Evolutionary conservation across 2,329 filamentous ascomycete genomes (phyloP), one percentile per base, ranked within the genome.

Genomic region (Penicillium brasilianum): DNA sequence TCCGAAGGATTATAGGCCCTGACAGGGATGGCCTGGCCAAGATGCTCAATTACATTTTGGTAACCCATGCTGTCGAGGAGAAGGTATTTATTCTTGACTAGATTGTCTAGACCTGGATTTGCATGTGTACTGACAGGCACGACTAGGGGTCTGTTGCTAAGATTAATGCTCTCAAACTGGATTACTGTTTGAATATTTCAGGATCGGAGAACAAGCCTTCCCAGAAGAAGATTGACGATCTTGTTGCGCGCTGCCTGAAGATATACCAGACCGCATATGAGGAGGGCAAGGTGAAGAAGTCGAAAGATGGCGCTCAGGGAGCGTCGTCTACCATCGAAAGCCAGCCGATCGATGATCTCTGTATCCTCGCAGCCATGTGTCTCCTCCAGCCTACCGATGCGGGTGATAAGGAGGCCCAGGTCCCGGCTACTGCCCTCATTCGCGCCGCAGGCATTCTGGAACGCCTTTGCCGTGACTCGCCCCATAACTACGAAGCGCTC

Each of bases 401-500:
- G 32, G 63, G 59, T 8, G 63, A 66, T 16, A 61, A 61, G 13
- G 61, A 67, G 37, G 60, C 66, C 22, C 62, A 68, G 14, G 46
- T 71, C 14, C 68, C 71, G 13, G 72, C 71, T 48, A 64, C 71
- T 22, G 67, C 71, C 50, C 66, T 81, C 22, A 71, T 80, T 52
- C 77, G 74, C 56, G 73, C 74, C 32, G 72, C 74, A 43, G 75
- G 68, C 9, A 74, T 81, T 28, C 61, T 81, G 32, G 77, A 80
- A 54, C 71, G 72, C 56, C 70, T 81, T 7, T 61, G 80, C 8
- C 58, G 71, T 20, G 75, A 78, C 59, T 82, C 79, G 16, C 78
- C 78, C 13, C 80, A 82, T 61, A 81, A 81, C 56, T 83, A 82
- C 56, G 72, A 79, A 58, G 76, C 78, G 7, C 71, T 81, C 4